Evolutionary conservation across 129 eudicot species (phyloP), one percentile per base, ranked within the genome.

Genomic region (Gnaphalium uliginosum): DNA sequence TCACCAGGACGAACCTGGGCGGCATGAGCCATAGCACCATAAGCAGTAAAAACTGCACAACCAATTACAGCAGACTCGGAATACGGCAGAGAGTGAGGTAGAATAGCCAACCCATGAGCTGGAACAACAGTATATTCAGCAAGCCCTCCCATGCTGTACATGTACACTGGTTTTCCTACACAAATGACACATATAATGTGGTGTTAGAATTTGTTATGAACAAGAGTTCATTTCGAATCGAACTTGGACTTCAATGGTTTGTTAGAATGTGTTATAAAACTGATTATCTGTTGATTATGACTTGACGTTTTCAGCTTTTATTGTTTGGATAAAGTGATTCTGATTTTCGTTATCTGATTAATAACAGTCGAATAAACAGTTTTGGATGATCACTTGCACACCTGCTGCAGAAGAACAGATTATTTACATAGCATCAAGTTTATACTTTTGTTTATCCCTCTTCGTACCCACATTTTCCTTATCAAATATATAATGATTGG

Each of bases 131-230:
- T 78, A 75, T 80, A 95, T 74, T 95, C 99, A 19, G 99, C 99
- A 76, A 95, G 90, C 14, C 99, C 99, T 62, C 99, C 99, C 99
- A 95, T 95, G 79, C 99, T 95, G 84, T 95, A 95, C 99, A 95
- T 95, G 76, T 91, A 95, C 30, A 91, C 97, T 8, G 97, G 99
- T 71, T 91, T 95, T 76, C 89, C 97, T 95, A 88, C 82, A 86
- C 11, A 73, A 46, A 51, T 21, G 56, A 10, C 30, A 65, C 21
- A 57, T 22, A 74, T 24, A 73, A n/a, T n/a, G n/a, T n/a, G n/a
- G n/a, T n/a, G n/a, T n/a, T n/a, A n/a, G n/a, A n/a, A n/a, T n/a
- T 10, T 62, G 41, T 68, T 32, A 26, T 57, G 58, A 63, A 63
- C 27, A 58, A 41, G 26, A 67, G 39, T 60, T 0, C 23, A 39